Evolutionary conservation across 305 asterid species (phyloP).

Genomic region (Withania somnifera): DNA sequence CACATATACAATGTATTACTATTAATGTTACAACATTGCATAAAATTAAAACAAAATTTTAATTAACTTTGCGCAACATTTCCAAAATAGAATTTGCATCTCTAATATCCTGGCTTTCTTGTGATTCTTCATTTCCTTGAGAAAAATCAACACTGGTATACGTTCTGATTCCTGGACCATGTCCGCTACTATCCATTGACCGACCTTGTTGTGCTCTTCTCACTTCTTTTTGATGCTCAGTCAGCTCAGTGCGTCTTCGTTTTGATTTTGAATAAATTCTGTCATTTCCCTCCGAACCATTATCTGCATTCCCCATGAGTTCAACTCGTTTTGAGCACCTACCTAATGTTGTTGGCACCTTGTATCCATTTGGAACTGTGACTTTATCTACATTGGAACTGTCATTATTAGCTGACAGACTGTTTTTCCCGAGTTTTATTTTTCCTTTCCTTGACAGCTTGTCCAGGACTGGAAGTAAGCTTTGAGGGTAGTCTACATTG

Average conservation of each 20-base stretch:
- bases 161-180: constrained; percentile 61
- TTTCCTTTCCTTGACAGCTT: constrained; percentile 53
- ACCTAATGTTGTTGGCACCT: constrained; percentile 24
- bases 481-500: constrained; percentile 51
- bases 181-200: constrained; percentile 45
- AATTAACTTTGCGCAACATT: constrained; percentile 14
- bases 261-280: constrained; percentile 16
- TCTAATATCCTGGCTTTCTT: constrained; percentile 44
- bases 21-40: neutral
- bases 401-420: neutral
- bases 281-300: constrained; percentile 6
- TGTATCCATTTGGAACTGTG: constrained; percentile 12
- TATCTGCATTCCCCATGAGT: constrained; percentile 17
- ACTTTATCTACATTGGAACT: constrained; percentile 4
- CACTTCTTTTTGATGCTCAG: constrained; percentile 77
- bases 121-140: constrained; percentile 68
- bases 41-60: neutral
- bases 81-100: constrained; percentile 25
- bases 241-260: constrained; percentile 44
- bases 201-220: constrained; percentile 66
- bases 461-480: constrained; percentile 47
- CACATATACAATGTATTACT: neutral
- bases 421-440: constrained; percentile 36
- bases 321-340: constrained; percentile 67
- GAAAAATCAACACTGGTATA: constrained; percentile 64